Evolutionary conservation across 139 green algal species (phyloP), one percentile per base, ranked within the genome.

Genomic region (Zygnema cylindricum): DNA sequence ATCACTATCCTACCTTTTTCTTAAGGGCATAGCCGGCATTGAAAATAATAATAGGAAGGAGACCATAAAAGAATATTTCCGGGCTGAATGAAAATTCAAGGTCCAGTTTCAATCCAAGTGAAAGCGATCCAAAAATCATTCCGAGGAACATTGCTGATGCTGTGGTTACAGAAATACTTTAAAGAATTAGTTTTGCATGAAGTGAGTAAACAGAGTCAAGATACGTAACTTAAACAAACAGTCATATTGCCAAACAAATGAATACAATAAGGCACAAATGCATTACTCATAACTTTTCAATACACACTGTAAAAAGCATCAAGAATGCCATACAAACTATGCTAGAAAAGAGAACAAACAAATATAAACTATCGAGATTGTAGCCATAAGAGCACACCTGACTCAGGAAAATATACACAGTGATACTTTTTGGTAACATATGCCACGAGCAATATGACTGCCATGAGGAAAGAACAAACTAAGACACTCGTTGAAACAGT

Each of bases 41-140:
- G 92, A 96, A 97, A 86, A 96, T 96, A 87, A 97, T 97, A 77
- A 93, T 93, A 1, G 95, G 95, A 35, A 97, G 93, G 3, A 97
- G 84, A 11, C 95, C 86, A 77, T 95, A 92, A 84, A 97, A 95
- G 93, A 97, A 97, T 69, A 96, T 92, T 25, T 93, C 73, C 21
- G 82, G 88, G 30, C 93, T 88, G 54, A 94, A 90, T 22, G 41
- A 55, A 41, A 91, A 40, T 0, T 38, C 32, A 22, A 77, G 33
- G 25, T 85, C 84, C 43, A 43, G 33, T n/a, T 69, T 42, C 36
- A 86, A 25, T 16, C 30, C 7, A 23, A 73, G 33, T 3, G 81
- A n/a, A 32, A 91, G 11, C 11, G 22, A 81, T 25, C 87, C 87
- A n/a, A 91, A 82, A 23, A 90, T 25, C 87, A 91, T 91, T 11